Evolutionary conservation across 1,284 basidiomycete species (phyloP), one percentile per base, ranked within the genome.

Genomic region (Moesziomyces globuligerus): DNA sequence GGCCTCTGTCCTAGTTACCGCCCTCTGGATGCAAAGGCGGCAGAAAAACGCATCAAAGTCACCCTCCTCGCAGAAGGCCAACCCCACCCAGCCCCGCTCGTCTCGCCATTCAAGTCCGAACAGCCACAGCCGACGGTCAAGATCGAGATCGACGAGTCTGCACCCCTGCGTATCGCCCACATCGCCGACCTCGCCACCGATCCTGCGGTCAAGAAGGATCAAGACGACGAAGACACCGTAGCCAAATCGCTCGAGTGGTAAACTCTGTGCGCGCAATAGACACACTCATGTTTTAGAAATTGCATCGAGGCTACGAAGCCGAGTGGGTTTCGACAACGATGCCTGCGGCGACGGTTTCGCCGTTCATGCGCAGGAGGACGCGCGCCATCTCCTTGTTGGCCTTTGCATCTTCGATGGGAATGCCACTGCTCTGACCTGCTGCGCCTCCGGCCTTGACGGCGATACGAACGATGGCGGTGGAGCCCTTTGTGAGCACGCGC

Each of bases 301-400:
- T 29, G 28, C 28, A 29, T 4, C 21, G 18, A 10, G n/a, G n/a
- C 42, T 37, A 49, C 13, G 15, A 10, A 18, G 55, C 42, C 10
- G 40, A 20, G 41, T 58, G 50, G 44, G 55, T 50, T 61, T 81
- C 79, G 8, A 79, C 37, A 1, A 82, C 75, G 15, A 82, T 80
- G 89, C 94, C 94, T 51, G 94, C 94, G 42, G 90, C 93, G 60
- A 98, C 91, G 13, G 95, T 98, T 85, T 98, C 94, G 0, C 96
- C 95, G 18, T 89, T 89, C 62, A 94, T 86, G 36, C 95, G 86
- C 62, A 98, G 86, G 50, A 98, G 83, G 43, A 98, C 88, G 39
- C 95, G 86, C 0, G 94, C 94, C 95, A 98, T 96, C 70, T 96
- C 93, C 84, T 98, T 98, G 84, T 94, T 98, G n/a, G 85, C 85